A percentile compares a stretch with the other conserved stretches of the same genome.
Evolutionary conservation across 2,329 filamentous ascomycete genomes (phyloP).

Genomic region (Pseudogymnoascus sp.): DNA sequence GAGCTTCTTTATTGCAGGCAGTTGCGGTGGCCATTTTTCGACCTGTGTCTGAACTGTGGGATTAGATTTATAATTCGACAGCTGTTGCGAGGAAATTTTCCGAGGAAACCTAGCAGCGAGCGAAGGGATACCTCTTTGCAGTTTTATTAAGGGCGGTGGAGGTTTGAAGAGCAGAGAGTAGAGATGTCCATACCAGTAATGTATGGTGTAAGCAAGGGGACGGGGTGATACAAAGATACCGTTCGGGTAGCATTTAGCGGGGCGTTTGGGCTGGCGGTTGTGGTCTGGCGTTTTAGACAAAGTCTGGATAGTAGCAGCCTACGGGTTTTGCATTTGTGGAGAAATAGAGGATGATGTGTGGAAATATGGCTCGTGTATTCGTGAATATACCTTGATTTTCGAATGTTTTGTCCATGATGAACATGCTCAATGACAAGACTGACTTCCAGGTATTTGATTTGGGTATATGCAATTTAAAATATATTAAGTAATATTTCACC

Average conservation of each 20-base stretch:
- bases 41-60: not conserved
- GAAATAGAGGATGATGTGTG: constrained; percentile 1
- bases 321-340: constrained; percentile 6
- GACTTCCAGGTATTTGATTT: not conserved
- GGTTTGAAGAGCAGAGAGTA: not conserved
- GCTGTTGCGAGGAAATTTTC: not conserved
- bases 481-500: not conserved
- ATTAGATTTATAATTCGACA: not conserved
- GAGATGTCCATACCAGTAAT: not conserved
- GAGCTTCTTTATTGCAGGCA: not conserved
- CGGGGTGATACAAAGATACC: constrained; percentile 1
- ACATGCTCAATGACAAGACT: not conserved
- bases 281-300: constrained; percentile 8
- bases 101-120: not conserved
- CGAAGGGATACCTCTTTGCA: constrained; percentile 1
- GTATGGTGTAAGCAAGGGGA: constrained; percentile 4
- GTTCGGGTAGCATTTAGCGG: not conserved
- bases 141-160: not conserved
- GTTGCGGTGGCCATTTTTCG: not conserved
- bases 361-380: not conserved
- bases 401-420: not conserved
- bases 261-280: constrained; percentile 7
- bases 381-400: not conserved
- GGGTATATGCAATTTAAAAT: not conserved
- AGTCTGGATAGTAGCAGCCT: constrained; percentile 7